Evolutionary conservation across 805 yeast species (phyloP), one percentile per base, ranked within the genome.

Genomic region (Hanseniaspora lindneri): DNA sequence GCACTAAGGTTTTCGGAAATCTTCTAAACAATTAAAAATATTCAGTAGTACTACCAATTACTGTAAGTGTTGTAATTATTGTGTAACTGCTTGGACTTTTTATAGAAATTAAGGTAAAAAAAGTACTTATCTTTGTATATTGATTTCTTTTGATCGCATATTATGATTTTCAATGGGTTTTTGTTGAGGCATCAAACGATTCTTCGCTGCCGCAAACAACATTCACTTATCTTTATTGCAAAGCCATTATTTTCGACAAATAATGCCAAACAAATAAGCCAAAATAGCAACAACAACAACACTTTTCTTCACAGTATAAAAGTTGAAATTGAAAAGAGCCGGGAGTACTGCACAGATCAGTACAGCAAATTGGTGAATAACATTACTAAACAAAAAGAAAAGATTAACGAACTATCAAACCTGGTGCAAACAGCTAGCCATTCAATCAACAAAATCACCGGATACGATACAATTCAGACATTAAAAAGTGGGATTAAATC

Each of bases 361-460:
- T 37, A 37, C 16, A 5, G 21, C 4, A 23, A 16, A n/a, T 19
- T 37, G 9, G 10, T 37, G 4, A 6, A 24, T 3, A 16, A 23
- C n/a, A 14, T 37, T 9, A 3, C 24, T 9, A 37, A 37, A 8
- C 28, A 37, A 24, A 37, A n/a, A 37, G 23, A 30, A 11, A 30
- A 39, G 19, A 8, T 46, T 7, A 25, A 39, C 3, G 28, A 46
- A 16, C 32, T 39, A 9, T 35, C 39, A 72, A 55, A 68, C 74
- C 3, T 71, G 69, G 33, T 60, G 74, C 30, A 25, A 19, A 19
- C 34, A 14, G 80, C 83, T 0, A 73, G 84, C 0, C 71, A 76
- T 52, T 75, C 88, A 1, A 69, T 89, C 29, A 92, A 92, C 58
- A 95, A 87, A 56, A 79, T 87, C 10, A 89, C 98, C 0, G 98